These are phyloP conservation scores for Zhuliangozyma parablackwelliae DNA, from an alignment of 1,139 yeast genomes.

Conservation along the genomic window DNA sequence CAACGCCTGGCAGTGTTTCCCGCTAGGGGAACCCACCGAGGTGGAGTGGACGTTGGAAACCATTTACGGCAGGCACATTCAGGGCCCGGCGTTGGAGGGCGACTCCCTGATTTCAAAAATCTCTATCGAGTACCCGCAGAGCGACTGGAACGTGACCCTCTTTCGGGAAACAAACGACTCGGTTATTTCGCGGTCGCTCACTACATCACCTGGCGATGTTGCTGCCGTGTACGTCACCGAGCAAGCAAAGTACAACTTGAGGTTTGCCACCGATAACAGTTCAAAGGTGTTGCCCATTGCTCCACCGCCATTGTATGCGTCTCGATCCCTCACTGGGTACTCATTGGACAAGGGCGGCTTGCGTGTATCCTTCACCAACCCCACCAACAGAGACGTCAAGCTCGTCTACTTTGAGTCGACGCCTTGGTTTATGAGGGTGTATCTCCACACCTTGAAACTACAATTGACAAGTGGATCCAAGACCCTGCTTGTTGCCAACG, in stretches of 20 bases:
- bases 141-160: slow-evolving; percentile 44
- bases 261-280: slow-evolving; percentile 18
- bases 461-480: slow-evolving; percentile 13
- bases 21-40: slow-evolving; percentile 53
- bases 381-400: slow-evolving; percentile 42
- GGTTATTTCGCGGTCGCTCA: slow-evolving; percentile 6
- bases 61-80: slow-evolving; percentile 63
- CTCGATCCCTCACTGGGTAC: slow-evolving; percentile 86
- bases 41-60: slow-evolving; percentile 55
- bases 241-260: slow-evolving; percentile 32
- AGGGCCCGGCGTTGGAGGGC: slow-evolving; percentile 58
- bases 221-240: slow-evolving; percentile 24
- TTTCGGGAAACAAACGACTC: slow-evolving; percentile 14
- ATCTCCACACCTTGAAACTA: slow-evolving; percentile 59
- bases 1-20: slow-evolving; percentile 74
- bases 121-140: slow-evolving; percentile 39
- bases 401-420: slow-evolving; percentile 73
- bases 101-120: slow-evolving; percentile 33
- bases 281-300: slow-evolving; percentile 20
- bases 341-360: slow-evolving; percentile 91
- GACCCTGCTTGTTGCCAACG: slow-evolving; percentile 14
- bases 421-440: slow-evolving; percentile 92
- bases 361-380: slow-evolving; percentile 71
- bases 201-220: neutral
- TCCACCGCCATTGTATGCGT: slow-evolving; percentile 65